phyloP scores from a whole-genome alignment of 352 stramenopile species.

The Elongisporangium undulatum region DNA sequence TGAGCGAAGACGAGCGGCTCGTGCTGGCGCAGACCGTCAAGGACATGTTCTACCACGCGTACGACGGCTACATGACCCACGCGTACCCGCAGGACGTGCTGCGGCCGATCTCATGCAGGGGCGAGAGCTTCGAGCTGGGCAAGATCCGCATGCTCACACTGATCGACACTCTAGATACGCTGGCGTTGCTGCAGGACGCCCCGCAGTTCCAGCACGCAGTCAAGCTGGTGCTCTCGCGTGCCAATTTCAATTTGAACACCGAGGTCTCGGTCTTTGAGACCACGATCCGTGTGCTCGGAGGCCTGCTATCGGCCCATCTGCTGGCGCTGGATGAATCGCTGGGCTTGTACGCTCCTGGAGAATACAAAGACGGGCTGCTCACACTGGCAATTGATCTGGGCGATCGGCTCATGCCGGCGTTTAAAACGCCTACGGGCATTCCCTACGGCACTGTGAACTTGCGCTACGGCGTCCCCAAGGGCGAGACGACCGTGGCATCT shows the following conservation, averaged over 20 bases:
- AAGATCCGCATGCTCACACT: constrained; percentile 86
- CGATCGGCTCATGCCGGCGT: constrained; percentile 94
- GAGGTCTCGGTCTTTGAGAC: constrained; percentile 93
- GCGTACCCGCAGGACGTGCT: constrained; percentile 84
- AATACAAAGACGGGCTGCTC: constrained; percentile 93
- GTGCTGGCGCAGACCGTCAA: constrained; percentile 60
- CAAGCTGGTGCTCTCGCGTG: constrained; percentile 43
- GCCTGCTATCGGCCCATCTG: constrained; percentile 88
- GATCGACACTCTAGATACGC: constrained; percentile 89
- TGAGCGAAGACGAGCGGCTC: constrained; percentile 51
- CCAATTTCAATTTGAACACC: constrained; percentile 82
- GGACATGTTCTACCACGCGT: constrained; percentile 90
- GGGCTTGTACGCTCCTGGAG: constrained; percentile 43
- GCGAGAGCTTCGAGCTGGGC: constrained; percentile 70
- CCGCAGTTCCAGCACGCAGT: constrained; percentile 73
- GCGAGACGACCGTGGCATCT: constrained; percentile 94
- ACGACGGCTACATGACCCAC: constrained; percentile 78
- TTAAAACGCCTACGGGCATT: constrained; percentile 94
- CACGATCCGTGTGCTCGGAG: constrained; percentile 90
- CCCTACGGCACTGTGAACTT: constrained; percentile 98
- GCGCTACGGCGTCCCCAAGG: constrained; percentile 75
- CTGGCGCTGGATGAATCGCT: constrained; percentile 60
- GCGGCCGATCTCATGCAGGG: constrained; percentile 59
- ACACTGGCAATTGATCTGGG: constrained; percentile 93
- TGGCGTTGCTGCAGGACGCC: constrained; percentile 80